These are phyloP conservation scores for Aspergillus hancockii DNA, from an alignment of 495 filamentous ascomycete genomes.

Conservation along the genomic window DNA sequence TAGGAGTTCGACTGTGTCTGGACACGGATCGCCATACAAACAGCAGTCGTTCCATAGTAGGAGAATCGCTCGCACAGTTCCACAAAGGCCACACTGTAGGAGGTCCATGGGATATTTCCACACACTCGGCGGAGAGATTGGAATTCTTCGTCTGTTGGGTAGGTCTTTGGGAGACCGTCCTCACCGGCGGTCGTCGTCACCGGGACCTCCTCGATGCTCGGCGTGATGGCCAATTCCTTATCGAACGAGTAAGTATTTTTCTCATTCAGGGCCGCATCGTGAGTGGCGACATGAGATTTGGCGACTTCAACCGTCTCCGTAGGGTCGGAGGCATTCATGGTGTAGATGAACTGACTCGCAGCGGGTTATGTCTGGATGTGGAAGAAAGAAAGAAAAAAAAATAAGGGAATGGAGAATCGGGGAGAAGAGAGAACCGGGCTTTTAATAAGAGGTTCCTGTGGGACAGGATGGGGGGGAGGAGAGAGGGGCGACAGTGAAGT, in stretches of 20 bases:
- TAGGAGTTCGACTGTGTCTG: not conserved
- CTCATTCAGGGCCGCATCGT: constrained; percentile 22
- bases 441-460: constrained; percentile 15
- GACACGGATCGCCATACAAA: constrained; percentile 50
- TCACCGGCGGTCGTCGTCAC: constrained; percentile 15
- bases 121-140: constrained; percentile 63
- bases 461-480: not conserved
- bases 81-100: constrained; percentile 71
- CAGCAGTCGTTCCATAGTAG: constrained; percentile 74
- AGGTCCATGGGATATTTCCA: constrained; percentile 62
- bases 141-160: constrained; percentile 62
- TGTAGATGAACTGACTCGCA: constrained; percentile 3
- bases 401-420: not conserved
- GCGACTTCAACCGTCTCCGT: constrained; percentile 31
- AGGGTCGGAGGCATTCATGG: constrained; percentile 36
- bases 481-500: no score
- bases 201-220: constrained; percentile 18
- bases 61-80: constrained; percentile 80
- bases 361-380: constrained; percentile 9
- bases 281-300: constrained; percentile 25
- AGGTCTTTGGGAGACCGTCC: constrained; percentile 21
- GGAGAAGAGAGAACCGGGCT: not conserved
- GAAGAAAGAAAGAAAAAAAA: constrained; percentile 1
- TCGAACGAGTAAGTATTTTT: constrained; percentile 11
- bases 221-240: constrained; percentile 9